A percentile compares a stretch with the other conserved stretches of the same genome.
Conservation (phyloP, 345 rosid genomes). For the Laguncularia racemosa region DNA sequence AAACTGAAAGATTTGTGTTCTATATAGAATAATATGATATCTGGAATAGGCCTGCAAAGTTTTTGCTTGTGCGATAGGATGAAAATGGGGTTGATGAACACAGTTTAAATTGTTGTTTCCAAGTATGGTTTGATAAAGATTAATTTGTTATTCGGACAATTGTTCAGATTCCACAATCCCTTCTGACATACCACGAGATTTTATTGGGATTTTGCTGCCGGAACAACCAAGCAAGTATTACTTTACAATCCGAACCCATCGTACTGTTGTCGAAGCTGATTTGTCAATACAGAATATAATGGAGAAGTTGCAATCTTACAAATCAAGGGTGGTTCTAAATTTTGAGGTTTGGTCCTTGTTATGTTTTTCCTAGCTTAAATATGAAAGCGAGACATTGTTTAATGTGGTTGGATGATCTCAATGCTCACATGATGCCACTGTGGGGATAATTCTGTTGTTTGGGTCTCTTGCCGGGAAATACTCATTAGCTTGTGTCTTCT, state of each 20-base stretch:
- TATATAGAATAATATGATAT: too few relatives aligned
- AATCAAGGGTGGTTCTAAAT: conserved; percentile 61
- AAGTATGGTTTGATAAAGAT: too few relatives aligned
- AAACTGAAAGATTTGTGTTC: not conserved
- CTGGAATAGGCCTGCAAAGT: too few relatives aligned
- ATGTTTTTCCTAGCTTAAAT: not conserved
- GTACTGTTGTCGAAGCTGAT: conserved; percentile 74
- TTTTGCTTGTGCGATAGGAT: too few relatives aligned
- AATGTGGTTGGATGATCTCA: not conserved
- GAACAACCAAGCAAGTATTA: conserved; percentile 81
- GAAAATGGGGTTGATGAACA: too few relatives aligned
- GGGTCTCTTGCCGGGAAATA: not conserved
- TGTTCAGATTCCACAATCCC: conserved; percentile 37
- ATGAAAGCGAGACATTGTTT: not conserved
- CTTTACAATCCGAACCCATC: conserved; percentile 59
- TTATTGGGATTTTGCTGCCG: conserved; percentile 62
- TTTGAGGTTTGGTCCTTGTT: conserved; percentile 42
- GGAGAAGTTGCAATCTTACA: conserved; percentile 95
- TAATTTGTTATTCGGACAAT: not conserved
- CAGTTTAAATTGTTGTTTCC: too few relatives aligned
- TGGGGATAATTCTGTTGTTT: not conserved
- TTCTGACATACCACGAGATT: conserved; percentile 69
- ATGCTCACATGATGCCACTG: too few relatives aligned
- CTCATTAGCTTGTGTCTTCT: not conserved
- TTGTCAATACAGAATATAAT: conserved; percentile 70